Conservation (phyloP, 768 basidiomycete species). For the Mycena rosella region DNA sequence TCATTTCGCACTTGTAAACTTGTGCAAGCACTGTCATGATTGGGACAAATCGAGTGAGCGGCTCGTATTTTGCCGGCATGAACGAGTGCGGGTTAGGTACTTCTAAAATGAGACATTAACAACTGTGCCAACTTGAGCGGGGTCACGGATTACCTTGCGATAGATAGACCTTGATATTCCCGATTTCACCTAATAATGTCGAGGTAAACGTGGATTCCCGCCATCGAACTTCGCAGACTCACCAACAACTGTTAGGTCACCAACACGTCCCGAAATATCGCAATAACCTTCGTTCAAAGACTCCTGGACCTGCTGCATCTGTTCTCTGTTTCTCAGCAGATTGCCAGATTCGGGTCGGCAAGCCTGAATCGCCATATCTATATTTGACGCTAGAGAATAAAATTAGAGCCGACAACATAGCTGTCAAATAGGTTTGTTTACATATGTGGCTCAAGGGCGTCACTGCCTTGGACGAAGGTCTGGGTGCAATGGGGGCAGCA, state of each 20-base stretch:
- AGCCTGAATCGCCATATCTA: conserved; percentile 78
- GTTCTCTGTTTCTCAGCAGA: conserved; percentile 71
- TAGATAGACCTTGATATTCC: conserved; percentile 70
- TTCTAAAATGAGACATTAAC: conserved; percentile 56
- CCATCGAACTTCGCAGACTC: conserved; percentile 31
- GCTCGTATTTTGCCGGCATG: conserved; percentile 64
- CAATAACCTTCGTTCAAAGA: conserved; percentile 87
- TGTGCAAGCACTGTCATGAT: conserved; percentile 74
- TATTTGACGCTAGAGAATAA: conserved; percentile 64
- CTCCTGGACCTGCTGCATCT: conserved; percentile 81
- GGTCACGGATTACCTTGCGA: conserved; percentile 64
- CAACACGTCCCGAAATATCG: conserved; percentile 75
- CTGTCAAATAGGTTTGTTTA: conserved; percentile 37
- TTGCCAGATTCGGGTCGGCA: conserved; percentile 77
- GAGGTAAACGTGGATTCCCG: conserved; percentile 21
- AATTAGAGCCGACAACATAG: not conserved
- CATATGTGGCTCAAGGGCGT: conserved; percentile 60
- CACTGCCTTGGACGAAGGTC: conserved; percentile 38
- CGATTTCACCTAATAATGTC: conserved; percentile 67
- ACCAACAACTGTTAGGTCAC: conserved; percentile 76
- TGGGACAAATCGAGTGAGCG: conserved; percentile 79
- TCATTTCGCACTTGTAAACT: conserved; percentile 64
- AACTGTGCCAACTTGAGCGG: conserved; percentile 16
- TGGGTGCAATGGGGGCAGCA: conserved; percentile 5
- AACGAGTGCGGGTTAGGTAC: conserved; percentile 64